These are phyloP conservation scores for Hanseniaspora sp. DNA, from an alignment of 1,139 yeast genomes.

Conservation along the genomic window DNA sequence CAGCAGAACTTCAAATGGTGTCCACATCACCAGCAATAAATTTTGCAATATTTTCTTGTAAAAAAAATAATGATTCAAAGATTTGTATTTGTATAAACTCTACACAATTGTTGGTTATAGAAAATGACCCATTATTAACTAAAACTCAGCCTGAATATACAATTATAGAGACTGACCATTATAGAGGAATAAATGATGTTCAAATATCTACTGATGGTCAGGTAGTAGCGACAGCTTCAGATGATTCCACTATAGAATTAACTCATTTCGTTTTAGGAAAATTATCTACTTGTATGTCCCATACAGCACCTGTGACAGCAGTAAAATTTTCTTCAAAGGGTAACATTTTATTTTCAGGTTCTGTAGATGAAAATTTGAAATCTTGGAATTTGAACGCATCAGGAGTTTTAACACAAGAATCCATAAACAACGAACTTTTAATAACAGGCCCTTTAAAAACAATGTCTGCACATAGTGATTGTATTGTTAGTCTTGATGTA, in stretches of 20 bases:
- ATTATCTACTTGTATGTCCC: constrained; percentile 58
- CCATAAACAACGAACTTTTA: constrained; percentile 4
- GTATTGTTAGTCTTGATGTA: constrained; percentile 65
- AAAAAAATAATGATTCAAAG: background rate
- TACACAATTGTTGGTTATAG: constrained; percentile 1
- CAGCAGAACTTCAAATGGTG: background rate
- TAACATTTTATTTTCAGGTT: constrained; percentile 66
- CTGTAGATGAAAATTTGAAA: constrained; percentile 82
- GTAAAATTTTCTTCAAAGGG: constrained; percentile 66
- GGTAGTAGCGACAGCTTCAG: constrained; percentile 73
- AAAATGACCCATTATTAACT: constrained; percentile 7
- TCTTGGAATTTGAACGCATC: constrained; percentile 81
- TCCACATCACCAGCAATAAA: constrained; percentile 1
- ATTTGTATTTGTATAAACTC: constrained; percentile 7
- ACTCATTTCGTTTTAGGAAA: constrained; percentile 51
- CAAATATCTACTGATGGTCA: constrained; percentile 69
- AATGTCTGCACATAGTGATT: constrained; percentile 87
- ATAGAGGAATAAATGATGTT: constrained; percentile 57
- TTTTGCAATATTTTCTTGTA: constrained; percentile 4
- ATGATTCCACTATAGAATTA: constrained; percentile 68
- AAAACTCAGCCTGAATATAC: background rate
- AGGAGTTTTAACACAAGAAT: constrained; percentile 9
- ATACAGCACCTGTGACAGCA: constrained; percentile 73
- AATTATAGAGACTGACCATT: constrained; percentile 43
- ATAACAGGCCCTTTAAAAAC: constrained; percentile 49